Percentiles rank a stretch among this genome's conserved stretches.
Conservation (phyloP, 2,329 filamentous ascomycete genomes). For the Trichothecium roseum region DNA sequence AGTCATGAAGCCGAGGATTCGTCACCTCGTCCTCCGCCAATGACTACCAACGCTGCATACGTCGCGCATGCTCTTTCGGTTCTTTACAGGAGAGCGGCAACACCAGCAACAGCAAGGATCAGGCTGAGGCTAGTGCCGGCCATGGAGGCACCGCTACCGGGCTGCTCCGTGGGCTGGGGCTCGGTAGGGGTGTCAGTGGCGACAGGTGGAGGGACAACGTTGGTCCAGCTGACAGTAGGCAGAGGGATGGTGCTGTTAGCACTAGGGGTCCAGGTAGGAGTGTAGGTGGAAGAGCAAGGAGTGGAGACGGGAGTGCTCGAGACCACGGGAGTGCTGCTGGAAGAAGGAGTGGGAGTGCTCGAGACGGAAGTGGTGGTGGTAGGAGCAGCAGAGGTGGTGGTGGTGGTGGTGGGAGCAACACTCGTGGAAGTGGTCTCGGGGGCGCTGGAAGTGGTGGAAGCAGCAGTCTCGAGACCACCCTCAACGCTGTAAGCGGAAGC, state of each 20-base stretch:
- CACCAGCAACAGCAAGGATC: conserved; percentile 20
- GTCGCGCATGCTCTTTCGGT: conserved; percentile 11
- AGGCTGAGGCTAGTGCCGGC: conserved; percentile 25
- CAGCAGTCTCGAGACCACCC: conserved; percentile 30
- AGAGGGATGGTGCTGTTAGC: conserved; percentile 20
- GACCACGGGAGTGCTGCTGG: conserved; percentile 13
- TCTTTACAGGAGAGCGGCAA: conserved; percentile 24
- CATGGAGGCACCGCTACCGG: conserved; percentile 17
- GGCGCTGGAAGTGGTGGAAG: conserved; percentile 17
- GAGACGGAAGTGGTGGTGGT: conserved; percentile 14
- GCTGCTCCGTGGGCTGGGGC: conserved; percentile 11
- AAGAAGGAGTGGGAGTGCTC: conserved; percentile 15
- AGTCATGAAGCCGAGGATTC: conserved; percentile 14
- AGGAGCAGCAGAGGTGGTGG: conserved; percentile 9
- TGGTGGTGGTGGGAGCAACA: conserved; percentile 10
- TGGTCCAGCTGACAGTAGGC: conserved; percentile 12
- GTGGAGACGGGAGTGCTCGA: conserved; percentile 15
- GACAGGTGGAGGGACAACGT: conserved; percentile 6
- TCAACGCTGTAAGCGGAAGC: conserved; percentile 40
- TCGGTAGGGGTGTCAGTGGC: conserved; percentile 7
- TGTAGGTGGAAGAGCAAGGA: conserved; percentile 14
- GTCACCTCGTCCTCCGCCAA: not conserved
- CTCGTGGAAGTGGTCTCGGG: conserved; percentile 18
- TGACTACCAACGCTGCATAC: conserved; percentile 2
- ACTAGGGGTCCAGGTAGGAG: conserved; percentile 6